These are phyloP conservation scores for Globisporangium acanthophoron DNA, from an alignment of 352 stramenopile species.

Conservation along the genomic window DNA sequence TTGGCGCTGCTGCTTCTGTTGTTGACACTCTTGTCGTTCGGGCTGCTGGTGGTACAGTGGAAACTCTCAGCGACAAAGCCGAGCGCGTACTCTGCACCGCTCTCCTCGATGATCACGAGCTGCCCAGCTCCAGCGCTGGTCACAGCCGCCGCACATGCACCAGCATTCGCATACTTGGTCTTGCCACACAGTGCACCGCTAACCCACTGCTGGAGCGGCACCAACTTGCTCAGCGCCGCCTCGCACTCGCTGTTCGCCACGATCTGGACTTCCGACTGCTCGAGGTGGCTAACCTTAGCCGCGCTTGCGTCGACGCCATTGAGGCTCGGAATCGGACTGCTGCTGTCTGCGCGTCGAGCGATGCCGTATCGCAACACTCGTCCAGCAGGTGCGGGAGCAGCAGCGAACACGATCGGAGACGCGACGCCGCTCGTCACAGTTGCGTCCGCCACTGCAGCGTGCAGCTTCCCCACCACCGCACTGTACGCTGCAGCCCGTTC, in stretches of 20 bases:
- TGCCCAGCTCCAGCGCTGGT: neutral
- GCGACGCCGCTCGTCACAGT: neutral
- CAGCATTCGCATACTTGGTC: neutral
- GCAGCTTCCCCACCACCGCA: neutral
- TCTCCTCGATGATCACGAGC: constrained; percentile 2
- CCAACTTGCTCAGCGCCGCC: neutral
- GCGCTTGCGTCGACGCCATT: neutral
- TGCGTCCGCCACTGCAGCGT: neutral
- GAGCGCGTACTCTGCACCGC: neutral
- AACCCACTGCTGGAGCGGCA: neutral
- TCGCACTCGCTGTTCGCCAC: constrained; percentile 3
- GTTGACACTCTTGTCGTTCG: neutral
- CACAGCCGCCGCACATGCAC: neutral
- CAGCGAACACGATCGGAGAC: neutral
- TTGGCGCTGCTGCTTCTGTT: neutral
- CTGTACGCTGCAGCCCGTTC: too few relatives aligned
- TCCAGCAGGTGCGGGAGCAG: neutral
- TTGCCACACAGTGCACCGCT: neutral
- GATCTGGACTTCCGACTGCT: neutral
- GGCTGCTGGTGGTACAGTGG: neutral
- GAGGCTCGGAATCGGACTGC: too few relatives aligned
- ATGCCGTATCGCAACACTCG: neutral
- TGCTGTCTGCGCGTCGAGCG: too few relatives aligned
- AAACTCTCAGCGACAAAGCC: neutral
- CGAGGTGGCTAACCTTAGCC: neutral